phyloP scores from a whole-genome alignment of 139 green algal species.

The Chlamydomonas sp. region DNA sequence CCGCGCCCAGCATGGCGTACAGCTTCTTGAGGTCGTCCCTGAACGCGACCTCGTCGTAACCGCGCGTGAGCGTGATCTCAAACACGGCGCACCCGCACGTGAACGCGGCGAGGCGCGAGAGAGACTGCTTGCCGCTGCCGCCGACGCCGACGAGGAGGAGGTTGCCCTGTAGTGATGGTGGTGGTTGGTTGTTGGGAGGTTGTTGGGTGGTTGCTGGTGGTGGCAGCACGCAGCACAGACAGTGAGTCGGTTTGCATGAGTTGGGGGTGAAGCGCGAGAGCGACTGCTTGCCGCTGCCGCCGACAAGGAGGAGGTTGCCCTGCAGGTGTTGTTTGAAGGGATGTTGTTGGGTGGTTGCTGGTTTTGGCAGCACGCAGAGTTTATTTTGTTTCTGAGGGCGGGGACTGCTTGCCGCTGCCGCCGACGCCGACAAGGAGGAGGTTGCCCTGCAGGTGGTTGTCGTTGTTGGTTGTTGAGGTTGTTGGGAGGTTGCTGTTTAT shows the following conservation, averaged over 20 bases:
- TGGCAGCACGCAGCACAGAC: too few species aligned
- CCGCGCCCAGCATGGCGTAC: slow-evolving; percentile 59
- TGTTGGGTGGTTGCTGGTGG: too few species aligned
- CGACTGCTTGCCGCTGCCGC: slow-evolving; percentile 77
- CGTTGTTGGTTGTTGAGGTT: too few species aligned
- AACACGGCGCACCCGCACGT: slow-evolving; percentile 67
- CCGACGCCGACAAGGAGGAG: slow-evolving; percentile 79
- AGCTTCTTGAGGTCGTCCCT: slow-evolving; percentile 78
- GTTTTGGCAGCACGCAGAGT: too few species aligned
- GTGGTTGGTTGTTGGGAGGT: too few species aligned
- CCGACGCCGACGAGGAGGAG: slow-evolving; percentile 79
- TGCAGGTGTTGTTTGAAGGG: too few species aligned
- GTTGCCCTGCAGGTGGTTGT: too few species aligned
- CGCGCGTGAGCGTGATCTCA: slow-evolving; percentile 78
- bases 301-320: slow-evolving; percentile 76
- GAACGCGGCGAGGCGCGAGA: slow-evolving; percentile 49
- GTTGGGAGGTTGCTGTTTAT: too few species aligned
- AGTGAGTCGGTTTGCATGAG: too few species aligned
- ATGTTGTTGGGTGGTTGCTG: too few species aligned
- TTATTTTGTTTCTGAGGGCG: too few species aligned
- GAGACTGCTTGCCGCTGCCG: slow-evolving; percentile 72
- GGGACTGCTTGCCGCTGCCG: slow-evolving; percentile 77
- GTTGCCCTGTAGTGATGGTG: slow-evolving; percentile 54
- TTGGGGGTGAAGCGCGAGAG: not conserved
- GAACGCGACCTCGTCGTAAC: slow-evolving; percentile 76